These are phyloP conservation scores for Fusarium buxicola DNA, from an alignment of 2,329 filamentous ascomycete species.

Conservation along the genomic window DNA sequence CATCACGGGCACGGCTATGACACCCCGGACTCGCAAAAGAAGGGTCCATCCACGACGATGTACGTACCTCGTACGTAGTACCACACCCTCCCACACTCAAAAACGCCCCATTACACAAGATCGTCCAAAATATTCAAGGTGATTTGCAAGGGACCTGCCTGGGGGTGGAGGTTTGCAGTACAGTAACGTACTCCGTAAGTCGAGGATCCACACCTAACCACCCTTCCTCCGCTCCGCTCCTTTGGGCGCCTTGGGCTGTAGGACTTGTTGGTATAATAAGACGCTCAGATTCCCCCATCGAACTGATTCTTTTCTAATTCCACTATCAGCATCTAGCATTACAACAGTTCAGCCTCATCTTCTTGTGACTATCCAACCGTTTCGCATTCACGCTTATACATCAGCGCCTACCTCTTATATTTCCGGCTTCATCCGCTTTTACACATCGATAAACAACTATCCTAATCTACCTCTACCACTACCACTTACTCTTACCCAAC, in stretches of 20 bases:
- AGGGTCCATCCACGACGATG: constrained; percentile 41
- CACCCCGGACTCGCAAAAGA: constrained; percentile 22
- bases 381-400: not conserved
- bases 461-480: not conserved
- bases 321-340: constrained; percentile 19
- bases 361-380: constrained; percentile 5
- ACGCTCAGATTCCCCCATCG: constrained; percentile 26
- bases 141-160: constrained; percentile 41
- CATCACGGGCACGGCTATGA: constrained; percentile 28
- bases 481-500: constrained; percentile 25
- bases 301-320: not conserved
- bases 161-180: constrained; percentile 36
- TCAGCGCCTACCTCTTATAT: not conserved
- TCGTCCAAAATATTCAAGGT: constrained; percentile 23
- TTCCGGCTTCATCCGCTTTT: not conserved
- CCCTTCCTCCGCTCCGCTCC: constrained; percentile 29
- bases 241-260: constrained; percentile 8
- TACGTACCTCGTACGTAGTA: constrained; percentile 4
- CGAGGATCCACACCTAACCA: constrained; percentile 15
- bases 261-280: constrained; percentile 43
- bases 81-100: constrained; percentile 20
- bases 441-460: not conserved
- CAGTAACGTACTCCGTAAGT: not conserved
- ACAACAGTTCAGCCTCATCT: constrained; percentile 22
- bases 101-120: constrained; percentile 27